Evolutionary conservation across 2,329 filamentous ascomycete species (phyloP).

Genomic region (Capronia coronata): DNA sequence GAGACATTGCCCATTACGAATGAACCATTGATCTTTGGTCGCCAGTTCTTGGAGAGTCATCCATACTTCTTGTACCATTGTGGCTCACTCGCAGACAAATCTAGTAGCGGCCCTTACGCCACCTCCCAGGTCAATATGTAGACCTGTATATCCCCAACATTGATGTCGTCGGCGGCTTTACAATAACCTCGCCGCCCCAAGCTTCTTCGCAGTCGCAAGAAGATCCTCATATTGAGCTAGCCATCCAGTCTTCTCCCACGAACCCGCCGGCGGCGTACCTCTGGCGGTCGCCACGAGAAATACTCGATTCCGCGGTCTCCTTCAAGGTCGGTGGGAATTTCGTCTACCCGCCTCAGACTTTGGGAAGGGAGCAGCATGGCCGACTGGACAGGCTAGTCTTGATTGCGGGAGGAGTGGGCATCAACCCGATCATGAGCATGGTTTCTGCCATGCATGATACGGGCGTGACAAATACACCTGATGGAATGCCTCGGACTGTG

Average conservation of each 20-base stretch:
- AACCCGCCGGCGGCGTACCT: conserved; percentile 74
- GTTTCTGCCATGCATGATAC: conserved; percentile 24
- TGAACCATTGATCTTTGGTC: no score
- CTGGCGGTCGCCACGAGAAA: conserved; percentile 53
- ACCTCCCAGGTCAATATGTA: conserved; percentile 80
- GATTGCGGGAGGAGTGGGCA: conserved; percentile 73
- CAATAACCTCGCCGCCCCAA: conserved; percentile 67
- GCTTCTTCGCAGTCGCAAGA: conserved; percentile 32
- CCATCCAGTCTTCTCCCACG: conserved; percentile 62
- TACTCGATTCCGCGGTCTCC: conserved; percentile 52
- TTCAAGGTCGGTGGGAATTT: conserved; percentile 78
- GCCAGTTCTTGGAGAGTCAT: no score
- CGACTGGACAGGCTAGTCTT: conserved; percentile 59
- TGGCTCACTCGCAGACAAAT: conserved; percentile 17
- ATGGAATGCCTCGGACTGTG: conserved; percentile 15
- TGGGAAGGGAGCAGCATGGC: conserved; percentile 32
- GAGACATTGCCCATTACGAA: no score
- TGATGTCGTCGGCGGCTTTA: conserved; percentile 73
- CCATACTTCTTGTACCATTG: no score
- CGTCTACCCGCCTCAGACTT: conserved; percentile 60
- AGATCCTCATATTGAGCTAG: conserved; percentile 63
- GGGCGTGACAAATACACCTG: conserved; percentile 12
- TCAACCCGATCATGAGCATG: conserved; percentile 49
- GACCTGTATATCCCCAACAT: conserved; percentile 70
- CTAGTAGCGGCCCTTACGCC: conserved; percentile 45